Evolutionary conservation across 2,329 filamentous ascomycete genomes (phyloP), one percentile per base, ranked within the genome.

Genomic region (Epicoccum sorghinum): DNA sequence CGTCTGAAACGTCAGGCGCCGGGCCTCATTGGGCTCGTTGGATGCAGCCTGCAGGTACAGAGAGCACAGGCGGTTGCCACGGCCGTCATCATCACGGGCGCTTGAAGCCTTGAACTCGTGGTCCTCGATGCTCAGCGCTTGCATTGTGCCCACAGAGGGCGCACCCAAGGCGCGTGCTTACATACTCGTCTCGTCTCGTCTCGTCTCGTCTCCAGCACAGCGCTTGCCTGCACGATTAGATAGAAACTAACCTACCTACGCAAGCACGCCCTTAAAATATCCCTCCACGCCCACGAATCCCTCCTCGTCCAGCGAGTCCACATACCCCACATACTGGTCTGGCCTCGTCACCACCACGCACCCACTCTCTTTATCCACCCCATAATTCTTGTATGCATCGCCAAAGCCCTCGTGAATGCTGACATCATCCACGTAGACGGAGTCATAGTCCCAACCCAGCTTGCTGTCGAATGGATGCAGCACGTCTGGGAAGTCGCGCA

Each of bases 261-360:
- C 55, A n/a, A 74, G 58, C 14, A 74, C 60, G 0, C 71, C 70
- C 41, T 40, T 52, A 36, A 74, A 73, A 43, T 71, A 75, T 38
- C 36, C 47, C 52, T 74, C 71, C 13, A 75, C 58, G 0, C 64
- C 71, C 24, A 50, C 43, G 35, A 57, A 59, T 0, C 68, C 70
- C 46, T 68, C 67, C 53, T 61, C 66, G 30, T 76, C 71, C 41
- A 77, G 25, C 25, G 69, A 69, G 4, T 76, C 76, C 18, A 82
- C 62, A 46, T 67, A 75, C 0, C 75, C 80, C 29, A 90, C 82
- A 70, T 90, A 86, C 66, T 88, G 86, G 75, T 91, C 89, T 2
- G 88, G 89, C 43, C 89, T 72, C 2, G 86, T 75, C 1, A 87
- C 75, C 0, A 89, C 81, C 4, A 86, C 73, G 57, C 83, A 85